phyloP scores from a whole-genome alignment of 768 basidiomycete species.

The Suillus cothurnatus region DNA sequence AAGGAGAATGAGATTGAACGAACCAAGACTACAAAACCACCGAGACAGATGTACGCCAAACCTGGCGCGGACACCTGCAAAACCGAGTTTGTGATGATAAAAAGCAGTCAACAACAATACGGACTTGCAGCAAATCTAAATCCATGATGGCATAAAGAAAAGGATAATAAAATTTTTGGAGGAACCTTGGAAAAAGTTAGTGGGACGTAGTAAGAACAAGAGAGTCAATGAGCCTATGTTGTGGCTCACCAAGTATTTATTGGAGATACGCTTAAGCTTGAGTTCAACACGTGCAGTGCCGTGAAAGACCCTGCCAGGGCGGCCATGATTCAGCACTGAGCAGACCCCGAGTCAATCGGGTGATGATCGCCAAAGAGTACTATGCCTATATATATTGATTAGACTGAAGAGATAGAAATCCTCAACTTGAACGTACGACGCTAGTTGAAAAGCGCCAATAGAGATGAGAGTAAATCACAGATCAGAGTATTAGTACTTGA shows the following conservation, averaged over 20 bases:
- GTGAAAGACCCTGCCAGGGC: neutral
- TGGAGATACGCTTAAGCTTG: neutral
- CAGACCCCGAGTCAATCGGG: no score
- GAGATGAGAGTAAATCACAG: no score
- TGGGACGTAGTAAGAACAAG: neutral
- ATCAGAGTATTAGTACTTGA: no score
- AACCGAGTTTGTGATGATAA: constrained; percentile 25
- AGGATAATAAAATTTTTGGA: neutral
- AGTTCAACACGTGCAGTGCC: neutral
- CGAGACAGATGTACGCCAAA: constrained; percentile 64
- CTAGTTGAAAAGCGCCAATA: no score
- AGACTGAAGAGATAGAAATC: no score
- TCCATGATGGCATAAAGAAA: constrained; percentile 15
- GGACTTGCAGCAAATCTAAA: constrained; percentile 26
- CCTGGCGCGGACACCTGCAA: constrained; percentile 53
- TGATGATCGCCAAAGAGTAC: no score
- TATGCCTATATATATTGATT: no score
- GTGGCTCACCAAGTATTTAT: neutral
- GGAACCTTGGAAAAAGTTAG: neutral
- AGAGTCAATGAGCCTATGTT: neutral
- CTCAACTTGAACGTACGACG: no score
- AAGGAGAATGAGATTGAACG: constrained; percentile 16
- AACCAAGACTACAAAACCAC: constrained; percentile 55
- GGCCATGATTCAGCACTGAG: no score
- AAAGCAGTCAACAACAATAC: constrained; percentile 12